Base-by-base conservation (phyloP, 306 rosid genomes). In the Morella rubra region DNA sequence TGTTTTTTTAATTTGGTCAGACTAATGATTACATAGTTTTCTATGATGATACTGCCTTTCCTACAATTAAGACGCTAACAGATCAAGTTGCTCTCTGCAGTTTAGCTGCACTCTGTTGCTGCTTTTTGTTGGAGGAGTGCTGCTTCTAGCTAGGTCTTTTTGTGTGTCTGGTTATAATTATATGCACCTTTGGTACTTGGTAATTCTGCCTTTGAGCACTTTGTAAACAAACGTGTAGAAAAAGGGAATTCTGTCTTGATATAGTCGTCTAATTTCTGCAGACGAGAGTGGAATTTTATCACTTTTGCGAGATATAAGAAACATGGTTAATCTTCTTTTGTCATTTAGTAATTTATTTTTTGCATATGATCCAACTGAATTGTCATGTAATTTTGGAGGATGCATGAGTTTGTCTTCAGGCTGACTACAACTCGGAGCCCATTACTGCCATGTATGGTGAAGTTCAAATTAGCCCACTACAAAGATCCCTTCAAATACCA, bases 91-190 rank as follows among this genome's bases (percentile, higher is more conserved):
- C 37, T 32, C 37, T 32, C 37, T 59, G 41, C 65, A 87, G 84
- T 77, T 76, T 82, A 80, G 81, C 77, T 42, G 47, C 83, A 5
- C 79, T 87, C 5, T 82, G 85, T 61, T 87, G 88, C 83, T 87
- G 82, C 73, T 81, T 86, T 74, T 4, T 84, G 60, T 62, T 81
- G 81, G 83, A 81, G 67, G 67, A 77, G 64, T 87, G 88, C 65
- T 87, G 83, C 81, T 13, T 64, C 40, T 81, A 41, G 76, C 40
- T 81, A 27, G 76, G 24, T 7, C 49, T 15, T 15, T 32, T 22
- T 3, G 6, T 64, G 69, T 16, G 5, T 64, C 11, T 37, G 47
- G 40, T 37, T 10, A 40, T 64, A 32, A 2, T 7, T 45, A 49
- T 64, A 16, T 64, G 18, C 70, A 40, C 8, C 6, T 37, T 6